Evolutionary conservation across 1,284 basidiomycete species (phyloP).

Genomic region (Waitea zeae): DNA sequence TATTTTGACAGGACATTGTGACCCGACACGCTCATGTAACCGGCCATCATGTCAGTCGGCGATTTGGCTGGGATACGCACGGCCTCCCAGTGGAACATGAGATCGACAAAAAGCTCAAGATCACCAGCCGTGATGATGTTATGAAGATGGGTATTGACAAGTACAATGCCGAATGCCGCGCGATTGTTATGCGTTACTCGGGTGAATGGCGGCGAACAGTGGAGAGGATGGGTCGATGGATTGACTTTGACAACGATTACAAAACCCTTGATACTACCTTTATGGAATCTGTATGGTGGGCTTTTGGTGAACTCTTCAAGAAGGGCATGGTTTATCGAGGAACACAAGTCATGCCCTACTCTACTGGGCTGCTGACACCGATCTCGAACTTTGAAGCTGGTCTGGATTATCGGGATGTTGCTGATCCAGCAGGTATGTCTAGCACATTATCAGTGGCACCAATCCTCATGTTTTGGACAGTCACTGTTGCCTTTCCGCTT

Average conservation of each 20-base stretch:
- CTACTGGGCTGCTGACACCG: slow-evolving; percentile 91
- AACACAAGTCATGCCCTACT: slow-evolving; percentile 95
- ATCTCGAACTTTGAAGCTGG: slow-evolving; percentile 98
- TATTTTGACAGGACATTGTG: slow-evolving; percentile 68
- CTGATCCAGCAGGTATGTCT: slow-evolving; percentile 74
- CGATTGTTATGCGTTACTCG: slow-evolving; percentile 97
- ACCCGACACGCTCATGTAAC: slow-evolving; percentile 90
- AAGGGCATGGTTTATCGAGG: slow-evolving; percentile 94
- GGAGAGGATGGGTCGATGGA: slow-evolving; percentile 98
- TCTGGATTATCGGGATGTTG: slow-evolving; percentile 84
- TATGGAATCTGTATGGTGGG: slow-evolving; percentile 99
- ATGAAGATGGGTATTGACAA: slow-evolving; percentile 92
- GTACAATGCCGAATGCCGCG: slow-evolving; percentile 94
- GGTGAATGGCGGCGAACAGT: slow-evolving; percentile 90
- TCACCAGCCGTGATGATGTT: slow-evolving; percentile 89
- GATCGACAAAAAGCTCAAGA: slow-evolving; percentile 94
- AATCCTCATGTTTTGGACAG: slow-evolving; percentile 16
- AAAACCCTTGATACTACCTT: slow-evolving; percentile 89
- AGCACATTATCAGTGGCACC: not conserved
- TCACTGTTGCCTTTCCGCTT: slow-evolving; percentile 87
- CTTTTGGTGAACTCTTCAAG: slow-evolving; percentile 86
- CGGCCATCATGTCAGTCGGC: slow-evolving; percentile 85
- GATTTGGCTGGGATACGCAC: slow-evolving; percentile 99
- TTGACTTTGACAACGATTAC: slow-evolving; percentile 99
- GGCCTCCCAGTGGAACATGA: slow-evolving; percentile 98